Percentiles rank a stretch among this genome's conserved stretches.
phyloP scores from a whole-genome alignment of 1,284 basidiomycete genomes.

The Trametes polyzona region DNA sequence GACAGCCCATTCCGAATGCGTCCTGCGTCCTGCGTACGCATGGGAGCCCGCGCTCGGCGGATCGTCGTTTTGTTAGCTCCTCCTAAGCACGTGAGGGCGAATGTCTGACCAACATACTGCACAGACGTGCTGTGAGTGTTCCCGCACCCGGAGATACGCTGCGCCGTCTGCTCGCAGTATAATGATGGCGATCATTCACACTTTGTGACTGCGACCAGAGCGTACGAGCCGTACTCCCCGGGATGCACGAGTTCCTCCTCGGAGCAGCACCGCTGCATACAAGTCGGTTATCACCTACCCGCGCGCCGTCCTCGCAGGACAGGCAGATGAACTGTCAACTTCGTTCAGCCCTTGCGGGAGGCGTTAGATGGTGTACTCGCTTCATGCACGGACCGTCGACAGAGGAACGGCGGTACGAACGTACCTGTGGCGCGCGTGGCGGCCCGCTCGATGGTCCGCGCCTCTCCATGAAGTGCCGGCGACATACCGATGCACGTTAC shows the following conservation, averaged over 20 bases:
- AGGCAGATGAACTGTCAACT: neutral
- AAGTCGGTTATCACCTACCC: no score
- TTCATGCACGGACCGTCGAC: neutral
- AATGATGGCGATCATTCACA: no score
- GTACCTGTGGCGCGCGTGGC: neutral
- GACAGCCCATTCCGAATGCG: neutral
- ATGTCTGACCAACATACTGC: no score
- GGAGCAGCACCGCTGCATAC: no score
- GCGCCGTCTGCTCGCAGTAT: no score
- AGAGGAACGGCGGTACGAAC: neutral
- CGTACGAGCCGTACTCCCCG: neutral
- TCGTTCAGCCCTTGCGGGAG: neutral
- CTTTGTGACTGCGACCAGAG: no score
- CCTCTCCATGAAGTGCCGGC: neutral
- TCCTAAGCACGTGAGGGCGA: no score
- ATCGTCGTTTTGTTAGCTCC: no score
- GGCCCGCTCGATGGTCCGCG: no score
- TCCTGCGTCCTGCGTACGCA: neutral
- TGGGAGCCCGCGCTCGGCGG: conserved; percentile 1
- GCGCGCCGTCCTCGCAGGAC: no score
- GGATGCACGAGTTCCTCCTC: neutral
- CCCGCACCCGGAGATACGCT: neutral
- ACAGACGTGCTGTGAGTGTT: neutral
- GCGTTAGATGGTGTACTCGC: neutral
- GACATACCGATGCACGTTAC: neutral